Conservation (phyloP, 1,284 basidiomycete genomes). For the Ganoderma sinense region DNA sequence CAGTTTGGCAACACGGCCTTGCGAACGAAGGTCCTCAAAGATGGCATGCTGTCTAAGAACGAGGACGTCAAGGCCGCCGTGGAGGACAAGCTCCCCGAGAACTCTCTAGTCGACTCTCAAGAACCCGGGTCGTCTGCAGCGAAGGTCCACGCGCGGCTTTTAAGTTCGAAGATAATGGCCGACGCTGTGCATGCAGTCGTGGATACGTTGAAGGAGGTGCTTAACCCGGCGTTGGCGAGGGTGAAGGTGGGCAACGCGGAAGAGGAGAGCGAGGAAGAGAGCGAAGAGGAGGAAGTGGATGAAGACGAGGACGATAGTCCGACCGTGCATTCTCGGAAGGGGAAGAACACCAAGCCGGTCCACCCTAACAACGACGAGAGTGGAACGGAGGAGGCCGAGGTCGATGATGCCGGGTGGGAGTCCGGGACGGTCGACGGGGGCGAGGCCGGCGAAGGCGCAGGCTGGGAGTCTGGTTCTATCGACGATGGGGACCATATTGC, state of each 20-base stretch:
- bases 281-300: conserved; percentile 31
- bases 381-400: conserved; percentile 43
- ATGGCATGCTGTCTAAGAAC: conserved; percentile 60
- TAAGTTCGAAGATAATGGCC: conserved; percentile 81
- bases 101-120: conserved; percentile 38
- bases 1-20: conserved; percentile 69
- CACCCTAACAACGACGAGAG: conserved; percentile 32
- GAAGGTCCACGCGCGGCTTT: conserved; percentile 77
- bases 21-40: conserved; percentile 77
- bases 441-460: conserved; percentile 35
- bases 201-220: conserved; percentile 52
- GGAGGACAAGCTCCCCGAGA: conserved; percentile 48
- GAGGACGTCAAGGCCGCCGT: conserved; percentile 54
- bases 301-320: conserved; percentile 41
- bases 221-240: conserved; percentile 47
- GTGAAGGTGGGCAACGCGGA: conserved; percentile 36
- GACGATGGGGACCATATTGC: conserved; percentile 15
- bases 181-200: conserved; percentile 64
- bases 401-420: conserved; percentile 48
- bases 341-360: conserved; percentile 17
- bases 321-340: conserved; percentile 44
- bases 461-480: conserved; percentile 45
- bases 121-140: conserved; percentile 53
- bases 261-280: conserved; percentile 36
- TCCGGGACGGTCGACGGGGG: conserved; percentile 47